phyloP scores from a whole-genome alignment of 1,139 yeast genomes.

The Sugiyamaella neomexicana region DNA sequence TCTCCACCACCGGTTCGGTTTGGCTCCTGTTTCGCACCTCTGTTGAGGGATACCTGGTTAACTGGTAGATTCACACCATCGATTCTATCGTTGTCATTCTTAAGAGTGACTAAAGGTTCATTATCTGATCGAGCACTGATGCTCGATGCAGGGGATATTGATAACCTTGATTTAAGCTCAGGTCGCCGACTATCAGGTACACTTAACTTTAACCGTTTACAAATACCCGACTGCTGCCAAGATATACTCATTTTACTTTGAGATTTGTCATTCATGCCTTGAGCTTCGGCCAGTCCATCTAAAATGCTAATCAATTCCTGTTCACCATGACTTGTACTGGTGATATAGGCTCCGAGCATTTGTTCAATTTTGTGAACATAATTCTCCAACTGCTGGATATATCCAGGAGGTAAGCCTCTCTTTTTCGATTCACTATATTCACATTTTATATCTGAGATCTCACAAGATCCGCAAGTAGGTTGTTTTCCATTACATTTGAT shows the following conservation, averaged over 20 bases:
- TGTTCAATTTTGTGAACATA: constrained; percentile 23
- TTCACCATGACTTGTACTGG: constrained; percentile 12
- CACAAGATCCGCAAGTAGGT: constrained; percentile 27
- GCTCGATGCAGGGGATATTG: neutral
- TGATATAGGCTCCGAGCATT: constrained; percentile 22
- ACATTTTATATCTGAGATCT: constrained; percentile 23
- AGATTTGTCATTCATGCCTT: constrained; percentile 2
- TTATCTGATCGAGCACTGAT: neutral
- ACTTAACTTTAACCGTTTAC: neutral
- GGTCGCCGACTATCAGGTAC: neutral
- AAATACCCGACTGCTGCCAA: constrained; percentile 8
- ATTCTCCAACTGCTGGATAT: constrained; percentile 24
- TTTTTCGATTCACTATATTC: constrained; percentile 27
- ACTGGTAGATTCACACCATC: neutral
- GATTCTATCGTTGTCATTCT: neutral
- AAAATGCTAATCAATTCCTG: constrained; percentile 9
- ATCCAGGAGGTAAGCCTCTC: constrained; percentile 29
- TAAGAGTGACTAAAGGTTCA: neutral
- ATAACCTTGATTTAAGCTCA: constrained; percentile 1
- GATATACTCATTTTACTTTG: constrained; percentile 2
- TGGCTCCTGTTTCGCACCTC: neutral
- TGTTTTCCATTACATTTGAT: constrained; percentile 38
- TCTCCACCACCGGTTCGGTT: neutral
- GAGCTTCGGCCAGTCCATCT: constrained; percentile 8
- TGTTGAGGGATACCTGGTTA: neutral